These are phyloP conservation scores for Trifolium fragiferum DNA, from an alignment of 306 rosid species.

Conservation along the genomic window DNA sequence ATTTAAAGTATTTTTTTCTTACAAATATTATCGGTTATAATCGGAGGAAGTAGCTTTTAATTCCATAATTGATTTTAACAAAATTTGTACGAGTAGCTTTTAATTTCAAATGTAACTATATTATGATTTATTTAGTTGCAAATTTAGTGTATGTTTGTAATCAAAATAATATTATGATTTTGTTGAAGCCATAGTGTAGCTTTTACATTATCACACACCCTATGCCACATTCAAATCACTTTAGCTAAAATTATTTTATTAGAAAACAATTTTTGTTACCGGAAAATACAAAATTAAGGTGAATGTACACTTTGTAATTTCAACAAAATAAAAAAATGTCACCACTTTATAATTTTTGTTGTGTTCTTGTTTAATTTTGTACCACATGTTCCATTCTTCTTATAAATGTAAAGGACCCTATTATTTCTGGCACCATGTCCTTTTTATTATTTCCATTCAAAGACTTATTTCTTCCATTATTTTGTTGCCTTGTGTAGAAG, in stretches of 20 bases:
- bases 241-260: too few relatives aligned
- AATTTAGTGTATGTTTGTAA: not conserved
- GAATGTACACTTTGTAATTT: too few relatives aligned
- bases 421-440: conserved; percentile 32
- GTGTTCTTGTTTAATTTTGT: not conserved
- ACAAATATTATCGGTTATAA: too few relatives aligned
- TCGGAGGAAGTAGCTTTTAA: too few relatives aligned
- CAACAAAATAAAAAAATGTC: too few relatives aligned
- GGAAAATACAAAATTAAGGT: too few relatives aligned
- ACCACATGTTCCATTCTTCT: conserved; percentile 22
- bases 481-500: conserved; percentile 34
- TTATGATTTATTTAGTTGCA: not conserved
- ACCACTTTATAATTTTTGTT: not conserved
- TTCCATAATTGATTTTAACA: not conserved
- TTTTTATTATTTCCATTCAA: conserved; percentile 1
- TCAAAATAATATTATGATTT: too few relatives aligned
- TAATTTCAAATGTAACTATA: not conserved
- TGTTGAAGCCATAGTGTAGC: too few relatives aligned
- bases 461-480: not conserved
- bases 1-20: too few relatives aligned
- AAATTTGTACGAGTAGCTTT: not conserved
- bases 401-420: conserved; percentile 39
- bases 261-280: too few relatives aligned
- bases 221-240: too few relatives aligned
- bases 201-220: too few relatives aligned